phyloP scores from a whole-genome alignment of 441 rosid species.

The Pelargonium exstipulatum region DNA sequence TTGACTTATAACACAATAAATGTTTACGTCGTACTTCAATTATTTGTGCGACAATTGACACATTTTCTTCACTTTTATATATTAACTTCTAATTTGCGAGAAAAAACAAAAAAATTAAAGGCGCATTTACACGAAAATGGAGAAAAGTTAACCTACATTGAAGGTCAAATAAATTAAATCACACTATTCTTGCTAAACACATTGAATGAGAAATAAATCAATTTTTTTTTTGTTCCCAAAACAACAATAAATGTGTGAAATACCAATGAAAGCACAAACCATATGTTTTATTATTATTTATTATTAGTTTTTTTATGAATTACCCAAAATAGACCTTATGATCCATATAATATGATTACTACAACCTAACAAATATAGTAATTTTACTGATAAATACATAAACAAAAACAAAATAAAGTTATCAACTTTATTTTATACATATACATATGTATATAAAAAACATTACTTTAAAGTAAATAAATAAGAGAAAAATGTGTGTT shows the following conservation, averaged over 20 bases:
- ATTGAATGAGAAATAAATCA: too few species aligned
- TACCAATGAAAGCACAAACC: background rate
- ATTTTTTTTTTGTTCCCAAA: too few species aligned
- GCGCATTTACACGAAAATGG: background rate
- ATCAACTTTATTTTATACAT: conserved; percentile 3
- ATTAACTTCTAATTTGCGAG: too few species aligned
- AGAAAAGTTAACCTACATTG: background rate
- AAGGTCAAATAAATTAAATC: background rate
- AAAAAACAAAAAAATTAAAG: too few species aligned
- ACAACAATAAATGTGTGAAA: background rate
- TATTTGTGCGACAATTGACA: too few species aligned
- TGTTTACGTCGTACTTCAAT: too few species aligned
- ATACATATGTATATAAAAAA: background rate
- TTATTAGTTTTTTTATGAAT: background rate
- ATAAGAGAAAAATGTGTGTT: background rate
- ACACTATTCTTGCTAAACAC: background rate
- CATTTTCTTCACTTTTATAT: too few species aligned
- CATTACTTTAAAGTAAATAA: background rate
- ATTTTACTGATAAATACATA: background rate
- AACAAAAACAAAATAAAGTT: too few species aligned
- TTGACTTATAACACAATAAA: too few species aligned
- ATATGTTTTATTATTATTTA: background rate
- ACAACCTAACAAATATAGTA: background rate
- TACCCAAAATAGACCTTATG: background rate
- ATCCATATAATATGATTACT: background rate